Base-by-base conservation (phyloP, 2,329 filamentous ascomycete genomes). In the Pseudopithomyces chartarum region DNA sequence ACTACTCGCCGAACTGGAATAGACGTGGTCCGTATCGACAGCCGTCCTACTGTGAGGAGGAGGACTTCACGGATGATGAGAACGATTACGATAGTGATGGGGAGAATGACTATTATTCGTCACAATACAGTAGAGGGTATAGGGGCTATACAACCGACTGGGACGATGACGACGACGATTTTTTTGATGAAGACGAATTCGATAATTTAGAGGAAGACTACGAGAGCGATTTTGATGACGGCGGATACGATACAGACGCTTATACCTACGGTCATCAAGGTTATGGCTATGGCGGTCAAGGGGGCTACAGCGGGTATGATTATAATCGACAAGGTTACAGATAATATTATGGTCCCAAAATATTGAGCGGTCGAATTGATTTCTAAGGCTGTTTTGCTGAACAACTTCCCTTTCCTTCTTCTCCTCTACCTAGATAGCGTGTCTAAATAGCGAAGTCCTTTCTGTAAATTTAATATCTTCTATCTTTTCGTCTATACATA, bases 91-190 rank as follows among this genome's bases (percentile, higher is more conserved):
- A 58, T 10, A 45, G 52, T 42, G 60, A 61, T 26, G 17, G 39
- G 22, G 52, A 56, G 13, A 45, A 57, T 11, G 23, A 26, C 3
- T 53, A 47, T 19, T 34, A 47, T 45, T 43, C 22, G 32, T 40
- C 57, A 11, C 6, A 45, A 38, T 54, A 58, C 32, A 19, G 40
- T 43, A n/a, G 38, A 26, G 12, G 33, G 32, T 43, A 49, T n/a
- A 40, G 23, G 33, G 40, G 12, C 44, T 61, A 49, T 45, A 39
- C 39, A 40, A 29, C 26, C 5, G 55, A 55, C 32, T 45, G 60
- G 48, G 58, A 62, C 26, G 58, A 62, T 15, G 63, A 59, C 11
- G 58, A 58, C 8, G 54, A 61, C 4, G 56, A 59, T 22, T n/a
- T 49, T 1, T 47, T 23, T 8, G 51, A 48, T 10, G 56, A 55